Evolutionary conservation across 2,329 filamentous ascomycete species (phyloP).

Genomic region (Paraconiothyrium sp.): DNA sequence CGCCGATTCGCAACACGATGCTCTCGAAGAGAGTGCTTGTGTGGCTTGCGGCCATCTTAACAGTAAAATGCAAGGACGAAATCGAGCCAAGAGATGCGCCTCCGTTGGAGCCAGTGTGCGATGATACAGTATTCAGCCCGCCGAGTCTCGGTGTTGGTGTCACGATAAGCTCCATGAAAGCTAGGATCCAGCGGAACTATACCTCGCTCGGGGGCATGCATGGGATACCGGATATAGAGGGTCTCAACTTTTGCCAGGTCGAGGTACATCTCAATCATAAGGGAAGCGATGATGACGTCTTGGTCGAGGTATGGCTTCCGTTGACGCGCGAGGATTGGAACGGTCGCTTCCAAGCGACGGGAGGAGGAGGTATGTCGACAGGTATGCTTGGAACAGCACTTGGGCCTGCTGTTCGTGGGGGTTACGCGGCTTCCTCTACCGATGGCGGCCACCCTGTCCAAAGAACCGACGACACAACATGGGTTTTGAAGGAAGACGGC

Average conservation of each 20-base stretch:
- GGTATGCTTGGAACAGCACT: slow-evolving; percentile 38
- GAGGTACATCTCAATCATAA: slow-evolving; percentile 31
- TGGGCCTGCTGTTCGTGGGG: slow-evolving; percentile 35
- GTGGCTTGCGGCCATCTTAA: not conserved
- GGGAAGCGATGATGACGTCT: slow-evolving; percentile 34
- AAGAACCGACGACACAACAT: slow-evolving; percentile 26
- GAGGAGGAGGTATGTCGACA: slow-evolving; percentile 41
- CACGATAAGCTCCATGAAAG: slow-evolving; percentile 27
- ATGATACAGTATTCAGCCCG: slow-evolving; percentile 15
- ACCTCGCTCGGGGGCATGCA: slow-evolving; percentile 22
- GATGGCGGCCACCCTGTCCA: slow-evolving; percentile 41
- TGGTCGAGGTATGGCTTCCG: slow-evolving; percentile 45
- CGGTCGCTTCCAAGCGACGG: slow-evolving; percentile 43
- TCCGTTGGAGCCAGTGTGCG: slow-evolving; percentile 4
- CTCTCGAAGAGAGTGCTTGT: not conserved
- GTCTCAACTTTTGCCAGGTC: slow-evolving; percentile 37
- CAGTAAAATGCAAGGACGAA: not conserved
- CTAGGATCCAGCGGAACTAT: slow-evolving; percentile 23
- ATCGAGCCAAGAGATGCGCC: not conserved
- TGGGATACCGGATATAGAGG: slow-evolving; percentile 20
- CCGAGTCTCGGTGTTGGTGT: slow-evolving; percentile 21
- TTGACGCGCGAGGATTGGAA: slow-evolving; percentile 39
- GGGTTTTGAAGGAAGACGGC: slow-evolving; percentile 33
- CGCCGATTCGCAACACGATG: not conserved
- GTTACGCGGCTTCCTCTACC: slow-evolving; percentile 46